Conservation (phyloP, 169 alveolate genomes). For the Plasmodium adleri region DNA sequence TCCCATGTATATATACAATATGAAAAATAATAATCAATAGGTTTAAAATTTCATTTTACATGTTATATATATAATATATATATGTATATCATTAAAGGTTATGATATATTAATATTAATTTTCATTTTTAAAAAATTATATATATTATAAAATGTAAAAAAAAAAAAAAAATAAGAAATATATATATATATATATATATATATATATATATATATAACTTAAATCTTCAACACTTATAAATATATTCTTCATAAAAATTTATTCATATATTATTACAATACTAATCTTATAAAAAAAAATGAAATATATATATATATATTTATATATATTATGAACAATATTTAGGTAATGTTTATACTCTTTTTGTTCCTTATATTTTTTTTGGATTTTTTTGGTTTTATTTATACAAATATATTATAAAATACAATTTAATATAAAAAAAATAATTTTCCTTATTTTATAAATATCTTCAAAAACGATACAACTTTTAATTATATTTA, state of each 20-base stretch:
- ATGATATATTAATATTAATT: slow-evolving; percentile 27
- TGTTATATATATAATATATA: background rate
- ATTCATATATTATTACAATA: too few species aligned
- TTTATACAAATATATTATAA: background rate
- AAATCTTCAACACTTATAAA: slow-evolving; percentile 11
- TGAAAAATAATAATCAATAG: background rate
- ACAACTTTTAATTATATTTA: slow-evolving; percentile 45
- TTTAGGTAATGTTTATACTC: too few species aligned
- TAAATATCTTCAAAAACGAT: slow-evolving; percentile 66
- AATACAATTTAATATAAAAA: slow-evolving; percentile 26
- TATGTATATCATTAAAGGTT: slow-evolving; percentile 4
- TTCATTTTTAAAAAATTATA: slow-evolving; percentile 62
- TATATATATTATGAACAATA: slow-evolving; percentile 17
- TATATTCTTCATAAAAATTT: background rate
- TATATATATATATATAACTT: background rate
- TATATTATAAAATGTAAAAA: slow-evolving; percentile 5
- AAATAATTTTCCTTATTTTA: slow-evolving; percentile 30
- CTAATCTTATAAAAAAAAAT: background rate
- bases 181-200: slow-evolving; percentile 18
- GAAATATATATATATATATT: slow-evolving; percentile 15
- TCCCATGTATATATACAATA: slow-evolving; percentile 2
- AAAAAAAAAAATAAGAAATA: slow-evolving; percentile 19
- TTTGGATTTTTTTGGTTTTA: too few species aligned
- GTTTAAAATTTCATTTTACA: slow-evolving; percentile 16
- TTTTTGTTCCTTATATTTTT: too few species aligned